Base-by-base conservation (phyloP, 106 monocot genomes). In the Dioscorea zingiberensis region DNA sequence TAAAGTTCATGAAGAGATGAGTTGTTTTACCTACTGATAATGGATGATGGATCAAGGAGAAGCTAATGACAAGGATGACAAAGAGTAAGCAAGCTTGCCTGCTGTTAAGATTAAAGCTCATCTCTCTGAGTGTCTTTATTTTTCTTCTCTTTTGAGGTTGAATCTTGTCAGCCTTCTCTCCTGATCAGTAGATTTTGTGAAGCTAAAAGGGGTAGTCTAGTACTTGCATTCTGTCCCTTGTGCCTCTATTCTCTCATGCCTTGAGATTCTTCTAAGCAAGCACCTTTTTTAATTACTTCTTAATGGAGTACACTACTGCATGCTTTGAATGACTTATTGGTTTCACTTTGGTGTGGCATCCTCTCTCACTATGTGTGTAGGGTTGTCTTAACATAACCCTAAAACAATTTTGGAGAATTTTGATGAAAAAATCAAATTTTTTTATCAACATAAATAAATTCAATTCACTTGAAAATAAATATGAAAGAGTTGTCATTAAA, bases 171-270 rank as follows among this genome's bases (percentile, higher is more conserved):
- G 14, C 60, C 27, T 30, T 61, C 60, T 27, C 32, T 30, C 18
- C 17, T 28, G 25, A 27, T 25, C 25, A 25, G 10, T 11, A 26
- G 59, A 38, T 38, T 27, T 27, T 16, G 59, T 26, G 25, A 3
- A 25, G 26, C 25, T 26, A 16, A 28, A 28, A 60, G 3, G 25
- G 27, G 6, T 38, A 60, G 25, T 27, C 27, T 26, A 23, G 27
- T 8, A 60, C 59, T 60, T 60, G 27, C 25, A 60, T 60, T 60
- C 59, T 60, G 59, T 60, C 59, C 59, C 59, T 60, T 38, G 38
- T 38, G 38, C 38, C 38, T 38, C 38, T 38, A 38, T 38, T 38
- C 10, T 38, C 6, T 38, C 4, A 38, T 38, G 38, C 38, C 38
- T 38, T 38, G 38, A 38, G 38, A 38, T 38, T 38, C 38, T 38